A percentile compares a stretch with the other conserved stretches of the same genome.
Evolutionary conservation across 441 rosid species (phyloP).

Genomic region (Kokia cookei): DNA sequence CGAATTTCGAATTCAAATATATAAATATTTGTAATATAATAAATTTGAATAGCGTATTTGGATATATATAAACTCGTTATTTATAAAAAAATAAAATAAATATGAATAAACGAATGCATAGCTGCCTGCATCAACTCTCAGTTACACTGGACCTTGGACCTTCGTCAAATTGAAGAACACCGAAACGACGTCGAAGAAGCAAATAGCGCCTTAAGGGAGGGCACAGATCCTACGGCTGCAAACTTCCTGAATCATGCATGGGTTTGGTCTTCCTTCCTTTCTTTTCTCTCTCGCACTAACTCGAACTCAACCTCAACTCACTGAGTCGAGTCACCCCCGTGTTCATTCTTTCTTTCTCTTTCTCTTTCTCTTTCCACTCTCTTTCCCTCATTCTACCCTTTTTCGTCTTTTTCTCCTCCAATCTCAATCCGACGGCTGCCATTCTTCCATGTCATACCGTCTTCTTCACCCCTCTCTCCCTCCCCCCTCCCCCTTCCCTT

Average conservation of each 20-base stretch:
- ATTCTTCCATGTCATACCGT: constrained; percentile 75
- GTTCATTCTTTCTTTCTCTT: constrained; percentile 3
- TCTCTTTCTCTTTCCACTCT: constrained; percentile 9
- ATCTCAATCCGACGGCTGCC: constrained; percentile 55
- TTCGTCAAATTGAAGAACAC: too few relatives aligned
- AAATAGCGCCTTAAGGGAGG: not conserved
- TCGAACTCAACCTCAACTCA: constrained; percentile 14
- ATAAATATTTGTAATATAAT: too few relatives aligned
- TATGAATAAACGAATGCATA: too few relatives aligned
- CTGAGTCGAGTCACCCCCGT: constrained; percentile 9
- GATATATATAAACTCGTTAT: too few relatives aligned
- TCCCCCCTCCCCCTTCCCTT: constrained; percentile 8
- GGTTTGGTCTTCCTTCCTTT: not conserved
- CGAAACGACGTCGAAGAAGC: constrained; percentile 13
- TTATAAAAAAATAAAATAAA: too few relatives aligned
- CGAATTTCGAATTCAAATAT: too few relatives aligned
- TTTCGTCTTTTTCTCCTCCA: constrained; percentile 55
- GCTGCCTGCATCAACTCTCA: too few relatives aligned
- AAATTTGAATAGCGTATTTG: too few relatives aligned
- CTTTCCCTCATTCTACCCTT: constrained; percentile 31
- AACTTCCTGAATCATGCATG: constrained; percentile 9
- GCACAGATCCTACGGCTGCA: constrained; percentile 22
- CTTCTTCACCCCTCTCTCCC: constrained; percentile 67
- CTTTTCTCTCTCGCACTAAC: constrained; percentile 1
- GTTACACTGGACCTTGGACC: too few relatives aligned